These are phyloP conservation scores for Camelina hispida DNA, from an alignment of 345 rosid genomes.

Conservation along the genomic window DNA sequence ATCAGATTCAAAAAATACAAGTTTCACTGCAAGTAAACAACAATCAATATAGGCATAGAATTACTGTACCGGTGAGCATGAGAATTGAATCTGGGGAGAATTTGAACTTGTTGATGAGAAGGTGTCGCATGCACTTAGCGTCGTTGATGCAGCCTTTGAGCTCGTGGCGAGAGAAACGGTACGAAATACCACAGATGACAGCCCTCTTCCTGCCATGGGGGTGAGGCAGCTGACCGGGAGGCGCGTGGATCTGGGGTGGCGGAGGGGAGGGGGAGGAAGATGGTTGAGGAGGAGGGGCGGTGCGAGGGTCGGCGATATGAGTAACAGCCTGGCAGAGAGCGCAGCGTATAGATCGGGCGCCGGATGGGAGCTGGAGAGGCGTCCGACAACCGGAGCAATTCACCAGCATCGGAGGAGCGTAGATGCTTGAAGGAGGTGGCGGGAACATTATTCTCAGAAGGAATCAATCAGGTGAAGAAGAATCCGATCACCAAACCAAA, in stretches of 20 bases:
- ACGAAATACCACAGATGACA: constrained; percentile 86
- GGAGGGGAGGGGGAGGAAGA: constrained; percentile 38
- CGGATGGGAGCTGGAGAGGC: constrained; percentile 77
- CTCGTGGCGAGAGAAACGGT: constrained; percentile 74
- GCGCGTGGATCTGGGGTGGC: constrained; percentile 59
- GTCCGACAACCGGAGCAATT: constrained; percentile 79
- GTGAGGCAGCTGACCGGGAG: constrained; percentile 61
- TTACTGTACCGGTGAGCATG: constrained; percentile 75
- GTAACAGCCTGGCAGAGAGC: constrained; percentile 75
- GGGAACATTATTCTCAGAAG: constrained; percentile 42
- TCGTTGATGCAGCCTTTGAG: constrained; percentile 91
- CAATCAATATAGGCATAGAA: background rate
- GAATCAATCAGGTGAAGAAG: constrained; percentile 7
- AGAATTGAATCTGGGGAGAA: constrained; percentile 75
- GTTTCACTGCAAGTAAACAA: background rate
- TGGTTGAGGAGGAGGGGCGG: constrained; percentile 48
- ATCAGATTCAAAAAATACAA: background rate
- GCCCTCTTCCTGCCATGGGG: constrained; percentile 80
- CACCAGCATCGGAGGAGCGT: constrained; percentile 61
- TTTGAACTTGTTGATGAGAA: constrained; percentile 73
- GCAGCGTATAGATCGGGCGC: constrained; percentile 84
- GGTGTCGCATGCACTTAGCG: constrained; percentile 89
- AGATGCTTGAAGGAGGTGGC: constrained; percentile 46
- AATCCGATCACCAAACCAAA: constrained; percentile 19
- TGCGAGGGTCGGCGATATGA: constrained; percentile 71